Evolutionary conservation across 805 yeast species (phyloP).

Genomic region (Hanseniaspora clermontiae): DNA sequence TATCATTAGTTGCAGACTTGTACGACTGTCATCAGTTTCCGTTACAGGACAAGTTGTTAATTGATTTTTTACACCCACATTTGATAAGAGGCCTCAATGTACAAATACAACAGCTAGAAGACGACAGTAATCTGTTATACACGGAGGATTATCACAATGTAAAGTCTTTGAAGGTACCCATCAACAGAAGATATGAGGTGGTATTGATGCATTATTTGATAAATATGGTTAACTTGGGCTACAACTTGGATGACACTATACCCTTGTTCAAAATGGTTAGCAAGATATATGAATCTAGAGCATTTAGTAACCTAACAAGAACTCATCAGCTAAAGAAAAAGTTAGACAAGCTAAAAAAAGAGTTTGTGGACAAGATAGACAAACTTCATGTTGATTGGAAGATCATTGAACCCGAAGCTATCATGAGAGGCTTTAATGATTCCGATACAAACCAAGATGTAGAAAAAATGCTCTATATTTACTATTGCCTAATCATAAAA

Average conservation of each 20-base stretch:
- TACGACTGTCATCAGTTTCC: slow-evolving; percentile 39
- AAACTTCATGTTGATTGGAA: slow-evolving; percentile 21
- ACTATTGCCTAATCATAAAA: slow-evolving; percentile 18
- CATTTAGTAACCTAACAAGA: slow-evolving; percentile 25
- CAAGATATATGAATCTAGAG: slow-evolving; percentile 34
- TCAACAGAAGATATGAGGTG: slow-evolving; percentile 30
- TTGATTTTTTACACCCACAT: slow-evolving; percentile 45
- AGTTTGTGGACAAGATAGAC: slow-evolving; percentile 24
- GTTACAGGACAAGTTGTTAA: slow-evolving; percentile 39
- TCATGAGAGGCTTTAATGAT: neutral
- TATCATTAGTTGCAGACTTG: slow-evolving; percentile 40
- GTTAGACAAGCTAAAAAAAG: slow-evolving; percentile 18
- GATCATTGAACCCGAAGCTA: neutral
- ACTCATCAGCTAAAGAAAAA: slow-evolving; percentile 22
- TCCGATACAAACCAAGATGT: slow-evolving; percentile 17
- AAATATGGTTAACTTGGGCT: slow-evolving; percentile 40
- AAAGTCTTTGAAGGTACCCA: slow-evolving; percentile 27
- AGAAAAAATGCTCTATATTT: slow-evolving; percentile 21
- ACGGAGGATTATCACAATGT: slow-evolving; percentile 13
- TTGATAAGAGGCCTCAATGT: slow-evolving; percentile 43
- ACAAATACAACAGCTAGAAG: slow-evolving; percentile 28
- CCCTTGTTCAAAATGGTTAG: slow-evolving; percentile 31
- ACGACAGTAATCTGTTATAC: slow-evolving; percentile 20
- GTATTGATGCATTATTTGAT: slow-evolving; percentile 36
- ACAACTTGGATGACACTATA: slow-evolving; percentile 29